Evolutionary conservation across 805 yeast genomes (phyloP).

Genomic region (Maudiozyma pseudohumilis): DNA sequence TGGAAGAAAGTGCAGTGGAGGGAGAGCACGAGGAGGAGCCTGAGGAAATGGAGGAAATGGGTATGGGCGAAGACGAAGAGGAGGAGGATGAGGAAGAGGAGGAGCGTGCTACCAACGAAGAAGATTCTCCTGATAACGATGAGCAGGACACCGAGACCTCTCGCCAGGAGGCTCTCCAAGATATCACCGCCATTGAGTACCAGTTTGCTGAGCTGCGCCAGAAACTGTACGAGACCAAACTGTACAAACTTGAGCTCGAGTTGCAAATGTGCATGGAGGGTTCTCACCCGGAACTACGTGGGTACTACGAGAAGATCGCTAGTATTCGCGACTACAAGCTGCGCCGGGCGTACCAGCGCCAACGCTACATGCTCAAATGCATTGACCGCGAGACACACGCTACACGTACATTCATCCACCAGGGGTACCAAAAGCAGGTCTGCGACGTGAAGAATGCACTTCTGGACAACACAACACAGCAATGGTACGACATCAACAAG

Average conservation of each 20-base stretch:
- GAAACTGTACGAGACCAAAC: constrained; percentile 71
- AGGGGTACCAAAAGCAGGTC: constrained; percentile 59
- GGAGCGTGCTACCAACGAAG: constrained; percentile 8
- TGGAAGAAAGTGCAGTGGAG: constrained; percentile 11
- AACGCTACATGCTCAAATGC: constrained; percentile 62
- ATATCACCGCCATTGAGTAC: constrained; percentile 69
- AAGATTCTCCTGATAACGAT: constrained; percentile 8
- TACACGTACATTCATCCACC: constrained; percentile 69
- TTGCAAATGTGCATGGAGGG: constrained; percentile 80
- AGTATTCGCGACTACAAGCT: constrained; percentile 65
- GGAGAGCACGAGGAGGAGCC: constrained; percentile 15
- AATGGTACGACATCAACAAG: constrained; percentile 86
- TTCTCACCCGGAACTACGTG: constrained; percentile 80
- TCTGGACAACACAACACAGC: constrained; percentile 63
- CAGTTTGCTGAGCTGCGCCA: constrained; percentile 84
- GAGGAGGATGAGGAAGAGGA: constrained; percentile 4
- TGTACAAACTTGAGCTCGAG: constrained; percentile 69
- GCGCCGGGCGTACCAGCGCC: constrained; percentile 37
- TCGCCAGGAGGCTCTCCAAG: constrained; percentile 35
- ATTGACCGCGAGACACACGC: constrained; percentile 77
- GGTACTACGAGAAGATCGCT: constrained; percentile 61
- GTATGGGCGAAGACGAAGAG: constrained; percentile 10
- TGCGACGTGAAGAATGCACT: constrained; percentile 58
- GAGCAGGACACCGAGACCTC: constrained; percentile 21
- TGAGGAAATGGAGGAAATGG: constrained; percentile 16